A percentile compares a stretch with the other conserved stretches of the same genome.
These are phyloP conservation scores for Glycyrrhiza uralensis DNA, from an alignment of 306 rosid genomes.

Conservation along the genomic window DNA sequence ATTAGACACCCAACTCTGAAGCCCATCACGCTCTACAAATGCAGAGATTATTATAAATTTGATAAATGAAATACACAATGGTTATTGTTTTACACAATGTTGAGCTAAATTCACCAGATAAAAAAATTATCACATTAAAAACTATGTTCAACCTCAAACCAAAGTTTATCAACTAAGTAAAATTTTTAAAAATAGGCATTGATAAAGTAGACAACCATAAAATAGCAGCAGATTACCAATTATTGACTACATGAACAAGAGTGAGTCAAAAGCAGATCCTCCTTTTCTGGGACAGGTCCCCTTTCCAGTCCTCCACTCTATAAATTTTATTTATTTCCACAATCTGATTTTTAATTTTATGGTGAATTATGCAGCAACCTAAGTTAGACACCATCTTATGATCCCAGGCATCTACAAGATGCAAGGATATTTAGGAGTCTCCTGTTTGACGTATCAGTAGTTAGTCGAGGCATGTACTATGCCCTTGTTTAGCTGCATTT, in stretches of 20 bases:
- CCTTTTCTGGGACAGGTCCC: background rate
- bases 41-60: conserved; percentile 18
- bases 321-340: background rate
- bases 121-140: background rate
- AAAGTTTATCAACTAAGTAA: background rate
- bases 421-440: conserved; percentile 10
- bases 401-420: background rate
- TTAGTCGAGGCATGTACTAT: background rate
- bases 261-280: background rate
- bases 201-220: conserved; percentile 9
- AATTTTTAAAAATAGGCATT: background rate
- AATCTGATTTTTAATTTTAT: background rate
- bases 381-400: background rate
- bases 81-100: background rate
- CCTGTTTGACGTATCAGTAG: background rate
- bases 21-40: conserved; percentile 15
- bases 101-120: background rate
- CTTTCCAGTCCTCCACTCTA: background rate
- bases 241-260: conserved; percentile 1
- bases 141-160: background rate
- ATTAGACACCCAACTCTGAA: conserved; percentile 15
- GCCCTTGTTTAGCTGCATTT: background rate
- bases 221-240: conserved; percentile 3
- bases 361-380: background rate
- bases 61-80: background rate